Percentiles rank a stretch among this genome's conserved stretches.
These are phyloP conservation scores for Mycena belliarum DNA, from an alignment of 768 basidiomycete species.

Conservation along the genomic window DNA sequence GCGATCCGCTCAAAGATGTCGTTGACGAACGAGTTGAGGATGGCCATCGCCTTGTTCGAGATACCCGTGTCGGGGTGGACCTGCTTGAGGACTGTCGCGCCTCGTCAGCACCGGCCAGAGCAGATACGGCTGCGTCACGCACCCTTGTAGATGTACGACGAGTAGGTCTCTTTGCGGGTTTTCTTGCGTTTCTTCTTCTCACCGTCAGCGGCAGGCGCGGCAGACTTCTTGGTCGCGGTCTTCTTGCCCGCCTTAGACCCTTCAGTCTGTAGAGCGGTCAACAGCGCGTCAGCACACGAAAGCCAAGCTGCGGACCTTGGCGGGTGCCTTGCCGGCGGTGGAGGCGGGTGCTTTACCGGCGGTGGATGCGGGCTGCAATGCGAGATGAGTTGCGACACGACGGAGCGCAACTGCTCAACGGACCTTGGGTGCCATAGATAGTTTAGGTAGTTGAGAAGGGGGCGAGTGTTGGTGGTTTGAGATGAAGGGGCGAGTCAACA, in stretches of 20 bases:
- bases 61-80: conserved; percentile 94
- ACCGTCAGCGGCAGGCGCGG: conserved; percentile 49
- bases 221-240: conserved; percentile 55
- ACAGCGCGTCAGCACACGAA: background rate
- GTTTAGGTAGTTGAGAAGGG: conserved; percentile 33
- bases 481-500: conserved; percentile 2
- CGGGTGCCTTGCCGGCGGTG: conserved; percentile 66
- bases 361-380: conserved; percentile 60
- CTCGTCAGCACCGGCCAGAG: background rate
- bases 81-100: conserved; percentile 72
- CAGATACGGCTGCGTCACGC: conserved; percentile 22
- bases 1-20: conserved; percentile 85
- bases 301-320: conserved; percentile 28
- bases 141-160: conserved; percentile 66
- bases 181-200: conserved; percentile 84
- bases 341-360: conserved; percentile 76
- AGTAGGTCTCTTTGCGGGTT: conserved; percentile 80
- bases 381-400: background rate
- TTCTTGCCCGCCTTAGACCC: conserved; percentile 58
- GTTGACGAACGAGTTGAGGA: conserved; percentile 82
- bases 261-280: conserved; percentile 19
- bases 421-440: conserved; percentile 38
- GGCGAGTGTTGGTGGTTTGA: background rate
- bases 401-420: conserved; percentile 1
- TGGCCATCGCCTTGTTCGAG: conserved; percentile 87